A percentile compares a stretch with the other conserved stretches of the same genome.
These are phyloP conservation scores for Entrophospora sp. DNA, from an alignment of 192 early-diverging fungal species.

Conservation along the genomic window DNA sequence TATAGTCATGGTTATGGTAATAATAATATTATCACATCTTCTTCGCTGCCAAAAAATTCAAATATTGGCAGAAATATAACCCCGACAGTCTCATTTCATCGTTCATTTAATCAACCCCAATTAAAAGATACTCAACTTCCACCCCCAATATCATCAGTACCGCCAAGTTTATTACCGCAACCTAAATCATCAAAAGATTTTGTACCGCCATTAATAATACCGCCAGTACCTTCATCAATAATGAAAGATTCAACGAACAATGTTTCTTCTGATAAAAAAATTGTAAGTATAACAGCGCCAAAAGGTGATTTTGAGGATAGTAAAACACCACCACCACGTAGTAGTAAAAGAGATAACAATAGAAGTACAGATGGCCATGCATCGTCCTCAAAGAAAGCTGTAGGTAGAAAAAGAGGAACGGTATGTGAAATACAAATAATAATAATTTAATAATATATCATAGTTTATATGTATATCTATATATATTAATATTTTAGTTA, in stretches of 20 bases:
- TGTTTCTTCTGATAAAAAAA: neutral
- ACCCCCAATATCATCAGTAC: slow-evolving; percentile 5
- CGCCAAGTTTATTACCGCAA: slow-evolving; percentile 16
- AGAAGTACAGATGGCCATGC: neutral
- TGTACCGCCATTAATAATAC: too few relatives aligned
- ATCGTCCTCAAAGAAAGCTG: neutral
- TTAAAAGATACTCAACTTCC: neutral
- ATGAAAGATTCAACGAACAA: neutral
- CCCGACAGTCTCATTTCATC: neutral
- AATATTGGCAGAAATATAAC: slow-evolving; percentile 4
- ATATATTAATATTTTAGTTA: neutral
- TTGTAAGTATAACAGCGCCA: neutral
- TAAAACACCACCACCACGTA: neutral
- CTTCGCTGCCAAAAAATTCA: neutral
- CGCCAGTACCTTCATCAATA: slow-evolving; percentile 13
- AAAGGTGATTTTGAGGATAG: neutral
- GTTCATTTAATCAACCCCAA: slow-evolving; percentile 3
- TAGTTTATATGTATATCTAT: neutral
- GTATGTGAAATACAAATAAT: slow-evolving; percentile 7
- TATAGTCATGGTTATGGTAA: too few relatives aligned
- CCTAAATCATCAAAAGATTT: slow-evolving; percentile 4
- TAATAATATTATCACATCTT: too few relatives aligned
- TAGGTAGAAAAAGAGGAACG: slow-evolving; percentile 4
- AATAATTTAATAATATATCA: neutral
- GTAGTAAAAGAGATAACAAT: neutral